Conservation (phyloP, 371 early-diverging fungal genomes). For the Haplosporangium sp. region DNA sequence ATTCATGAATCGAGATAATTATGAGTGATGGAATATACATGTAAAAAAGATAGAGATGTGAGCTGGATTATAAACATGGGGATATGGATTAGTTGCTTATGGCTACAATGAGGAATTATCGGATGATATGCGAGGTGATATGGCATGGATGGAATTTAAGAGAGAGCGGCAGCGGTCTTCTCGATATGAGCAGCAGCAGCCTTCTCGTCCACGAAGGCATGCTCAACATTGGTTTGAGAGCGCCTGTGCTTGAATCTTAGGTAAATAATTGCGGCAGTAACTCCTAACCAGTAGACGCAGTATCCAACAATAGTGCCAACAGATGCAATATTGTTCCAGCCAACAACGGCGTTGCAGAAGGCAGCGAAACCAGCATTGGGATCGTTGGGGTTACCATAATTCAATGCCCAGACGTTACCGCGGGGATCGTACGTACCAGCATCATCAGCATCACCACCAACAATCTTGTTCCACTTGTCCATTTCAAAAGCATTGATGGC, state of each 20-base stretch:
- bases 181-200: slow-evolving; percentile 15
- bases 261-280: slow-evolving; percentile 63
- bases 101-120: slow-evolving; percentile 7
- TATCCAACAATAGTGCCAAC: slow-evolving; percentile 77
- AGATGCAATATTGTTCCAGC: slow-evolving; percentile 84
- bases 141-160: not conserved
- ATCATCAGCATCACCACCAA: slow-evolving; percentile 66
- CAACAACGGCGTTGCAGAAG: slow-evolving; percentile 79
- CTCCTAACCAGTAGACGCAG: slow-evolving; percentile 78
- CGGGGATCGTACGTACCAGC: slow-evolving; percentile 62
- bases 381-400: slow-evolving; percentile 64
- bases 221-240: slow-evolving; percentile 19
- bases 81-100: slow-evolving; percentile 9
- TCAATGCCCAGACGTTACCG: slow-evolving; percentile 62
- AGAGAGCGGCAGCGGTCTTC: slow-evolving; percentile 20
- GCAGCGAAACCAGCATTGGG: slow-evolving; percentile 70
- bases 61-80: not conserved
- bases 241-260: slow-evolving; percentile 60
- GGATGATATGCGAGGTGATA: not conserved
- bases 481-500: slow-evolving; percentile 58
- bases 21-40: slow-evolving; percentile 12
- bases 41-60: not conserved
- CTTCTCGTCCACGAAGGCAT: slow-evolving; percentile 33
- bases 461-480: slow-evolving; percentile 63
- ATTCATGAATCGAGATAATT: slow-evolving; percentile 9